Base-by-base conservation (phyloP, 768 basidiomycete species). In the Boletus edulis region DNA sequence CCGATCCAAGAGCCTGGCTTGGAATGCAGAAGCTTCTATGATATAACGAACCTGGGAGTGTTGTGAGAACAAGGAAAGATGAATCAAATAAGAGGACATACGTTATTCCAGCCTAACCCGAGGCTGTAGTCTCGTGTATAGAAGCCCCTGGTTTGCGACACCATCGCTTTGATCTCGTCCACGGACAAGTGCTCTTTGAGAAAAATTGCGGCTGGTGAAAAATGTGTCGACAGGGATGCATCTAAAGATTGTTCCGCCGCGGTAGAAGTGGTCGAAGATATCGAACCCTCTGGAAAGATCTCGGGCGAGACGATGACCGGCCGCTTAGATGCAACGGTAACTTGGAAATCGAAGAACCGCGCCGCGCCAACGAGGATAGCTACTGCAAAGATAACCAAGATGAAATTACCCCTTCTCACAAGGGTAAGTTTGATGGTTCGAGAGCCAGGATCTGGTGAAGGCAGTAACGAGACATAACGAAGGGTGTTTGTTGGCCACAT, bases 71-170 rank as follows among this genome's bases (percentile, higher is more conserved):
- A 31, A 40, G 45, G 20, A 15, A n/a, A 46, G 31, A 39, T 11
- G 15, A 15, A 50, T 20, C 39, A 9, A 39, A 38, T 7, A 22
- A 35, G 14, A n/a, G 13, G 11, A 61, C 72, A 35, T 49, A 67
- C 75, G 41, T 78, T 78, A 49, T 78, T 78, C 75, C 77, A 78
- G 3, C 77, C 77, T n/a, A 78, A 58, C 17, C 76, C 75, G 9
- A 76, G 64, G 59, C 75, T 77, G 61, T 67, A 77, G 35, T 79
- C 76, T 31, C 78, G 69, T 8, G 67, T 62, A 50, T 71, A 78
- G 52, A 70, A 78, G 17, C 76, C 76, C 38, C 70, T 68, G 8
- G 76, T 78, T 46, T 59, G 64, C 13, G 63, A 58, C 2, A 76
- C 70, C 64, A 77, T 66, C n/a, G 55, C 60, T 24, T 62, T 57